phyloP scores from a whole-genome alignment of 768 basidiomycete genomes.

The Lyophyllum atratum region DNA sequence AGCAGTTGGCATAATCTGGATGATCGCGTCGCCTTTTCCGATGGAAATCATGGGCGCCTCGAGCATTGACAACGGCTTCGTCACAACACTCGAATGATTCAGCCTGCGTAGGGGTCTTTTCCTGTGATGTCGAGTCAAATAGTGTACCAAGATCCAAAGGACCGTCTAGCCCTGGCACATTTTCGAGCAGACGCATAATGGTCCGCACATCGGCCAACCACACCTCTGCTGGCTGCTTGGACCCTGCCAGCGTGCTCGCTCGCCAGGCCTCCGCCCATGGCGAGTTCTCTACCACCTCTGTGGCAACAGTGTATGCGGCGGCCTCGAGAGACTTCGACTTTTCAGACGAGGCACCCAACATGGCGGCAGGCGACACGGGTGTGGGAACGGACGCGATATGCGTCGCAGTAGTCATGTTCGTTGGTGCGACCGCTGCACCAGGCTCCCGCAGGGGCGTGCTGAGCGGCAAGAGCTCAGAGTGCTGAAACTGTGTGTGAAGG shows the following conservation, averaged over 20 bases:
- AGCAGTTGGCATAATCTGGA: conserved; percentile 72
- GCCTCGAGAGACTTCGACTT: conserved; percentile 69
- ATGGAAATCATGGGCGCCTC: conserved; percentile 60
- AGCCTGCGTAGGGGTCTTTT: not conserved
- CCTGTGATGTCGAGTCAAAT: conserved; percentile 39
- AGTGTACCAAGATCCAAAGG: conserved; percentile 45
- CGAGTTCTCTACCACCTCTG: conserved; percentile 74
- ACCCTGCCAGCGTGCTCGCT: conserved; percentile 29
- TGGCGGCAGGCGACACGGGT: conserved; percentile 81
- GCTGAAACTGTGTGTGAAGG: conserved; percentile 68
- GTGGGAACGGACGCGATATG: conserved; percentile 61
- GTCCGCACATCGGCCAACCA: conserved; percentile 62
- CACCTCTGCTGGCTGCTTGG: conserved; percentile 32
- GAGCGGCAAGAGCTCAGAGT: conserved; percentile 60
- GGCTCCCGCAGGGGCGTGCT: conserved; percentile 63
- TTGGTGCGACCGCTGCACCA: conserved; percentile 49
- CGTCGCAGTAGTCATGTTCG: conserved; percentile 40
- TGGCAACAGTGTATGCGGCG: conserved; percentile 60
- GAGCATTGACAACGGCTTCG: conserved; percentile 10
- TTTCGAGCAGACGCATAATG: conserved; percentile 43
- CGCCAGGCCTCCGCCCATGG: conserved; percentile 72
- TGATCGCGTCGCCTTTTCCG: conserved; percentile 65
- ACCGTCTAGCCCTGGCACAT: conserved; percentile 37
- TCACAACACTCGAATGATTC: not conserved
- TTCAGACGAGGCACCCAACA: conserved; percentile 62